Percentiles rank a stretch among this genome's conserved stretches.
These are phyloP conservation scores for Sambucus nigra DNA, from an alignment of 129 eudicot species.

Conservation along the genomic window DNA sequence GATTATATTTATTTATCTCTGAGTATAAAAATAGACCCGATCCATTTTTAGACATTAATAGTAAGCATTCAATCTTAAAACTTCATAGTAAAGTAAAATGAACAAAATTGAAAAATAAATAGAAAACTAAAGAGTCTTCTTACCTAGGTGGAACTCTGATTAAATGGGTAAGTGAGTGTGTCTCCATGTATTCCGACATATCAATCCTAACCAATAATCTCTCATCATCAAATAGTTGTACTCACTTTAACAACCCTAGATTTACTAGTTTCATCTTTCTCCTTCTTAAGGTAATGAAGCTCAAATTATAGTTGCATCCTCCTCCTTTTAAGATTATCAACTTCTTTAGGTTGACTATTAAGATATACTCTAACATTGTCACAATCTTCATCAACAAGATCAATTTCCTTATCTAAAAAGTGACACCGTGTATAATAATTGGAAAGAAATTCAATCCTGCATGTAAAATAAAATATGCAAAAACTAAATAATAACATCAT, in stretches of 20 bases:
- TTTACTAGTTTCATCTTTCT: slow-evolving; percentile 89
- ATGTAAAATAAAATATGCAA: too few relatives aligned
- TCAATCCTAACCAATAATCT: slow-evolving; percentile 76
- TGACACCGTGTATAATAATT: slow-evolving; percentile 47
- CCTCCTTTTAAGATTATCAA: slow-evolving; percentile 86
- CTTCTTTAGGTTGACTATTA: slow-evolving; percentile 97
- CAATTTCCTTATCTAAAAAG: slow-evolving; percentile 95
- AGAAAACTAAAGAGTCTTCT: slow-evolving; percentile 10
- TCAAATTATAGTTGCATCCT: slow-evolving; percentile 83
- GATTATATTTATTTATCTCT: too few relatives aligned
- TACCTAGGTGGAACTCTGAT: slow-evolving; percentile 99
- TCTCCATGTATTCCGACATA: slow-evolving; percentile 98
- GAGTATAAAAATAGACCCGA: too few relatives aligned
- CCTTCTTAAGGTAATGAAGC: slow-evolving; percentile 93
- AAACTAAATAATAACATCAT: too few relatives aligned
- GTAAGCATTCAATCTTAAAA: background rate
- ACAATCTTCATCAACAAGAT: slow-evolving; percentile 88
- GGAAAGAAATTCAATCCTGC: too few relatives aligned
- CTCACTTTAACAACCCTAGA: slow-evolving; percentile 81
- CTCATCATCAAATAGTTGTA: slow-evolving; percentile 79
- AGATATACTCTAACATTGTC: slow-evolving; percentile 95
- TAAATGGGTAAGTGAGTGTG: slow-evolving; percentile 79
- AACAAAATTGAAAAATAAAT: background rate
- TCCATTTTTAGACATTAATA: too few relatives aligned
- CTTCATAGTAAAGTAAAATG: background rate